phyloP scores from a whole-genome alignment of 169 alveolate genomes.

The Eimeria zaria region DNA sequence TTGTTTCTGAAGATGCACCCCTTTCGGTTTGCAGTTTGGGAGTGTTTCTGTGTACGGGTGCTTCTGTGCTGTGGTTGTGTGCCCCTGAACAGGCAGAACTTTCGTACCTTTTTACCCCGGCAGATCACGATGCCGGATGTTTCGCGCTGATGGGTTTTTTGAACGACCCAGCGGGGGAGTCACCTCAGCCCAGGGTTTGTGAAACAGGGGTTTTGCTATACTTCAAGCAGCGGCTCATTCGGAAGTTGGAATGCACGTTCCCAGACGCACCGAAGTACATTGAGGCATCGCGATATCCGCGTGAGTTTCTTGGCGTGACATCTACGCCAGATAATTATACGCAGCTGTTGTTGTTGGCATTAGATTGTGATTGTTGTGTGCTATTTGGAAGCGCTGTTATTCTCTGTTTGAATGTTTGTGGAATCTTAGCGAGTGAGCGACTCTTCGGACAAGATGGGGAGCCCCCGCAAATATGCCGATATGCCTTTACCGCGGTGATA shows the following conservation, averaged over 20 bases:
- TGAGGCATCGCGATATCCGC: slow-evolving; percentile 82
- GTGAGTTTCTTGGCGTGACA: slow-evolving; percentile 18
- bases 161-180: slow-evolving; percentile 89
- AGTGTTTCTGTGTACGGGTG: neutral
- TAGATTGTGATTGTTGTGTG: neutral
- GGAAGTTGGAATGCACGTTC: slow-evolving; percentile 93
- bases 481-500: slow-evolving; percentile 92
- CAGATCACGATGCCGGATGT: slow-evolving; percentile 92
- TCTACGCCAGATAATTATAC: neutral
- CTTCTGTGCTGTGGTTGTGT: neutral
- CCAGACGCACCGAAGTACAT: slow-evolving; percentile 91
- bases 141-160: slow-evolving; percentile 93
- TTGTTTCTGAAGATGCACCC: neutral
- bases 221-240: slow-evolving; percentile 92
- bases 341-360: neutral
- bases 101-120: slow-evolving; percentile 92
- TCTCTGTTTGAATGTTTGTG: neutral
- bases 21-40: neutral
- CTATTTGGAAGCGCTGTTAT: neutral
- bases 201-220: slow-evolving; percentile 95
- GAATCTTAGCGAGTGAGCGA: slow-evolving; percentile 46
- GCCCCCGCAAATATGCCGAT: slow-evolving; percentile 88
- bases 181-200: slow-evolving; percentile 88
- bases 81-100: slow-evolving; percentile 88
- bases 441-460: slow-evolving; percentile 58